These are phyloP conservation scores for Chamaecyparis obtusa DNA, from an alignment of 75 land plant species.

Conservation along the genomic window DNA sequence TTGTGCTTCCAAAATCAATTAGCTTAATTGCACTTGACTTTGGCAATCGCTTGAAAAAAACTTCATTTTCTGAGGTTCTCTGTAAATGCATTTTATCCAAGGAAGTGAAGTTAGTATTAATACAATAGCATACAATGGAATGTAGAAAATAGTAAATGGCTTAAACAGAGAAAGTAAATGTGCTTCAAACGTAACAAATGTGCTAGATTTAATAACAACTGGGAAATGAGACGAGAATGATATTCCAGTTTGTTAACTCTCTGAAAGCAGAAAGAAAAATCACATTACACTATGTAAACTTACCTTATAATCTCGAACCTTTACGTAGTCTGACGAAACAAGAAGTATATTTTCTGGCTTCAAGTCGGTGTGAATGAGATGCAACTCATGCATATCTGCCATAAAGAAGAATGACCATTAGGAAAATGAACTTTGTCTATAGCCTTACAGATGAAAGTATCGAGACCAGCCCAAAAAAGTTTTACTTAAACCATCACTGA, in stretches of 20 bases:
- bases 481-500: neutral
- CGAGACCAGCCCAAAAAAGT: neutral
- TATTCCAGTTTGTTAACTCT: neutral
- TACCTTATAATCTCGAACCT: slow-evolving; percentile 60
- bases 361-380: slow-evolving; percentile 82
- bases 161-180: neutral
- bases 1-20: slow-evolving; percentile 96
- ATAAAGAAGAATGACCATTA: neutral
- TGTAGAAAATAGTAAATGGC: neutral
- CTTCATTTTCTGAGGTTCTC: slow-evolving; percentile 56
- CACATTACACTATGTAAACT: neutral
- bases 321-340: slow-evolving; percentile 70
- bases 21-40: slow-evolving; percentile 92
- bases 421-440: neutral
- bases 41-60: slow-evolving; percentile 52
- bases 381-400: slow-evolving; percentile 76
- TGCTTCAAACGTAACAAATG: neutral
- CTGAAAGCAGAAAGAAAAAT: neutral
- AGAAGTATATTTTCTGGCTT: slow-evolving; percentile 95
- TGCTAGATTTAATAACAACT: neutral
- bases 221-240: neutral
- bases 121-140: neutral
- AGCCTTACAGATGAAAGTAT: neutral
- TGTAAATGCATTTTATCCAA: slow-evolving; percentile 10
- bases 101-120: neutral